Base-by-base conservation (phyloP, 805 yeast species). In the Phaffomyces opuntiae region DNA sequence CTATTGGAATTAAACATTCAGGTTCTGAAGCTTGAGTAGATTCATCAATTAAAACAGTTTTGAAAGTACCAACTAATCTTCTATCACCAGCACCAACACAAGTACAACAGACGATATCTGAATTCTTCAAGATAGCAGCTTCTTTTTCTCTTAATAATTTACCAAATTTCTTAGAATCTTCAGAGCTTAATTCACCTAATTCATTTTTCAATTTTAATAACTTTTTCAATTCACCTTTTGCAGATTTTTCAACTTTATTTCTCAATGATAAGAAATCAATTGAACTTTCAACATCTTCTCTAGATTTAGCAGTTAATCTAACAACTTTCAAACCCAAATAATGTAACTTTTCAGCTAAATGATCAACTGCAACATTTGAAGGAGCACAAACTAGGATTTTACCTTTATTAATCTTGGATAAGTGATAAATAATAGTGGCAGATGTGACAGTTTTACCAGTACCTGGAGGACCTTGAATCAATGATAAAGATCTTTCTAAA, bases 391-490 rank as follows among this genome's bases (percentile, higher is more conserved):
- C 96, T 36, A 90, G 70, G 9, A 89, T 79, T 50, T 78, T 77
- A 40, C 78, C 81, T 45, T 77, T 76, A 54, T 77, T 78, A 49
- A 81, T 58, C 48, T 78, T 77, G 3, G 80, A 72, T 44, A 88
- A 67, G 56, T 87, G 96, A 54, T 86, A 83, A 29, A 89, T 77
- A 47, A 90, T 86, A 0, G 95, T 82, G 2, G 96, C 91, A 0
- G 96, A 87, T 0, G 96, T 89, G 14, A 87, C 95, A 1, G 97
- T 90, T 60, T 90, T 90, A 61, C 97, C 97, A 0, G 97, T 90
- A 52, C 96, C 96, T 4, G 97, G 97, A 9, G 97, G 97, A 16
- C 97, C 97, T 63, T 90, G 96, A 50, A 88, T 87, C 53, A 88
- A 71, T 7, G 93, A 77, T 38, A 89, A 68, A 2, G 95, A 96